Conservation (phyloP, 2,329 filamentous ascomycete genomes). For the Akanthomyces muscarius region DNA sequence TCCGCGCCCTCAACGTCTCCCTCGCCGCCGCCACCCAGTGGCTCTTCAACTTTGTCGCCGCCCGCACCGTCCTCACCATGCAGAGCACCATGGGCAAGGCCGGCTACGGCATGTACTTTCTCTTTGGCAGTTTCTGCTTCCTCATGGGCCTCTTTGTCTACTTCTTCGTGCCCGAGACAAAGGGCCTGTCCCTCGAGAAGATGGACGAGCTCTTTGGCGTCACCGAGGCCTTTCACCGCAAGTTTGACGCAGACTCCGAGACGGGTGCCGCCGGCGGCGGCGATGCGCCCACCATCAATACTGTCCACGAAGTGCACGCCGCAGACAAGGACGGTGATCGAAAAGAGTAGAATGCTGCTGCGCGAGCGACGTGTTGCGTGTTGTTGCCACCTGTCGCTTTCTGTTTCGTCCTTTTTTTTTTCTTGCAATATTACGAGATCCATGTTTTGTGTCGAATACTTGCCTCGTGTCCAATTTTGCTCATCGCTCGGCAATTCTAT, state of each 20-base stretch:
- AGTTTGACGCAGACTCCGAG: constrained; percentile 31
- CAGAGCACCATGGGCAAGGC: constrained; percentile 47
- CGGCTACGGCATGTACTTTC: constrained; percentile 60
- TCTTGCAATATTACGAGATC: background rate
- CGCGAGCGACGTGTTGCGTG: background rate
- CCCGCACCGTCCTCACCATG: constrained; percentile 65
- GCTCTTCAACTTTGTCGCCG: constrained; percentile 72
- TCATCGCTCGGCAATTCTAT: background rate
- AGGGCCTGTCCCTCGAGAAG: constrained; percentile 59
- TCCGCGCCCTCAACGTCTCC: constrained; percentile 64
- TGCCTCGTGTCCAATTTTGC: background rate
- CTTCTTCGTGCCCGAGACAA: constrained; percentile 68
- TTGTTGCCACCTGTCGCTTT: background rate
- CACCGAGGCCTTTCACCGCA: constrained; percentile 37
- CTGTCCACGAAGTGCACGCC: constrained; percentile 6
- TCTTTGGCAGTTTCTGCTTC: constrained; percentile 64
- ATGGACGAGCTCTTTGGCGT: constrained; percentile 66
- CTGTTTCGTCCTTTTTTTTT: background rate
- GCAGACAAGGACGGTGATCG: background rate
- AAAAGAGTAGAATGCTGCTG: background rate
- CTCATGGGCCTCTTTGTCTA: constrained; percentile 62
- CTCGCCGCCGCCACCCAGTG: constrained; percentile 66
- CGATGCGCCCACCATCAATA: background rate
- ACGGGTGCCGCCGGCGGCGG: constrained; percentile 12
- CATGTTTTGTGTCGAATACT: background rate